Percentiles rank a stretch among this genome's conserved stretches.
These are phyloP conservation scores for Fusarium sp. DNA, from an alignment of 2,329 filamentous ascomycete species.

Conservation along the genomic window DNA sequence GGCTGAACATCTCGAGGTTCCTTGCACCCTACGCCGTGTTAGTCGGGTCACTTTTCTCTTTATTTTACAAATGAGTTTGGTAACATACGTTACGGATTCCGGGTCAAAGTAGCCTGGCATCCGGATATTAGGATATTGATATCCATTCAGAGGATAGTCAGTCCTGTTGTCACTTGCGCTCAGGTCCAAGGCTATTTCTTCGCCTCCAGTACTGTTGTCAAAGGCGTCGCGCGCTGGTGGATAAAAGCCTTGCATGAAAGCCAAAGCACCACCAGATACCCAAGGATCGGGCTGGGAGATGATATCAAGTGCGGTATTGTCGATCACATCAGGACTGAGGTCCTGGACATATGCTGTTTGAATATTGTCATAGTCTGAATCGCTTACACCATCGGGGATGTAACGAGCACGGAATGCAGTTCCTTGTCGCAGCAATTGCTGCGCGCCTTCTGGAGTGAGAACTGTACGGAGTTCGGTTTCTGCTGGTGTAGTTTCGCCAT, in stretches of 20 bases:
- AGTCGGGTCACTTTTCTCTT: neutral
- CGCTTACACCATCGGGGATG: slow-evolving; percentile 47
- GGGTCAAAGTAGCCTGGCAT: slow-evolving; percentile 60
- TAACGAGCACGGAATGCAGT: slow-evolving; percentile 62
- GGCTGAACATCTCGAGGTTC: slow-evolving; percentile 52
- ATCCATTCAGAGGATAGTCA: slow-evolving; percentile 77
- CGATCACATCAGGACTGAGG: slow-evolving; percentile 57
- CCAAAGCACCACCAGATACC: slow-evolving; percentile 75
- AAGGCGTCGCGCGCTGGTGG: slow-evolving; percentile 68
- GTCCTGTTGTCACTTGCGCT: slow-evolving; percentile 58
- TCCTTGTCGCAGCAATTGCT: slow-evolving; percentile 63
- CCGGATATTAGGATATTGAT: slow-evolving; percentile 79
- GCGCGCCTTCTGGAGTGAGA: slow-evolving; percentile 65
- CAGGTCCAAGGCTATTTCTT: slow-evolving; percentile 57
- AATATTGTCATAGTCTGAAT: slow-evolving; percentile 43
- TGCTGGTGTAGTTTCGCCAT: slow-evolving; percentile 65
- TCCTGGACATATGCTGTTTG: slow-evolving; percentile 54
- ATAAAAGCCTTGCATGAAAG: slow-evolving; percentile 87
- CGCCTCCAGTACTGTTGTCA: slow-evolving; percentile 44
- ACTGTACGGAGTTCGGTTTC: slow-evolving; percentile 44
- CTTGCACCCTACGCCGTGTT: slow-evolving; percentile 50
- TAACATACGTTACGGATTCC: slow-evolving; percentile 58
- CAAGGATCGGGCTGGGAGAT: slow-evolving; percentile 56
- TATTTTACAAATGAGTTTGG: neutral
- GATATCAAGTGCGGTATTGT: slow-evolving; percentile 60